These are phyloP conservation scores for Mycena maculata DNA, from an alignment of 768 basidiomycete species.

Conservation along the genomic window DNA sequence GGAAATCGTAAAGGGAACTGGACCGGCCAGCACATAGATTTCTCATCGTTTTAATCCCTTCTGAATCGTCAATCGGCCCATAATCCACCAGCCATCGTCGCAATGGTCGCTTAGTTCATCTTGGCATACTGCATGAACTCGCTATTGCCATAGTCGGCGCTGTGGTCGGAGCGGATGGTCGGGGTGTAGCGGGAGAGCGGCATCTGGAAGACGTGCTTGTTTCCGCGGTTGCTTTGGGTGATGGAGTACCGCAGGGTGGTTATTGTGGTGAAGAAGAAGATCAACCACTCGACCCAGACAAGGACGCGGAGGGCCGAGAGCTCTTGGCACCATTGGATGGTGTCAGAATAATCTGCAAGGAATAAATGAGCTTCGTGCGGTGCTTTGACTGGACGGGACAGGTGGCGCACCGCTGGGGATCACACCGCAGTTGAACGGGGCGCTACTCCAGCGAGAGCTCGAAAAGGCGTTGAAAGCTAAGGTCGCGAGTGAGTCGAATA, in stretches of 20 bases:
- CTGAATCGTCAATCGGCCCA: constrained; percentile 21
- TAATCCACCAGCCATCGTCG: constrained; percentile 2
- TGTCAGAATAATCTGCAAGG: constrained; percentile 55
- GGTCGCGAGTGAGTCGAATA: not conserved
- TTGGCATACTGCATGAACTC: not conserved
- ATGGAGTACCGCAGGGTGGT: constrained; percentile 59
- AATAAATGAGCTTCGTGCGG: not conserved
- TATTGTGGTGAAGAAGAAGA: constrained; percentile 55
- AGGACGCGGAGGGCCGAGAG: constrained; percentile 66
- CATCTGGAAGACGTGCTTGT: constrained; percentile 63
- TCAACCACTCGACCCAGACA: constrained; percentile 68
- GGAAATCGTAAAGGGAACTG: constrained; percentile 18
- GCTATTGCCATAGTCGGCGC: constrained; percentile 7
- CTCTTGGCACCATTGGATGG: constrained; percentile 64
- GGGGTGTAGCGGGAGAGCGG: constrained; percentile 64
- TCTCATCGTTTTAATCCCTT: constrained; percentile 16
- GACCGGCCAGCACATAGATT: constrained; percentile 11
- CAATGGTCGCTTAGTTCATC: constrained; percentile 4
- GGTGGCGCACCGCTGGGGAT: constrained; percentile 57
- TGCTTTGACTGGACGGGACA: not conserved
- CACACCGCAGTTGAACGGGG: constrained; percentile 59
- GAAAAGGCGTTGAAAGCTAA: constrained; percentile 71
- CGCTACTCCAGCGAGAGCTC: constrained; percentile 63
- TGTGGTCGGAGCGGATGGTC: constrained; percentile 30
- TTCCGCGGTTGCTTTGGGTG: constrained; percentile 55